A percentile compares a stretch with the other conserved stretches of the same genome.
phyloP scores from a whole-genome alignment of 75 land plant genomes.

The Sequoia sempervirens region DNA sequence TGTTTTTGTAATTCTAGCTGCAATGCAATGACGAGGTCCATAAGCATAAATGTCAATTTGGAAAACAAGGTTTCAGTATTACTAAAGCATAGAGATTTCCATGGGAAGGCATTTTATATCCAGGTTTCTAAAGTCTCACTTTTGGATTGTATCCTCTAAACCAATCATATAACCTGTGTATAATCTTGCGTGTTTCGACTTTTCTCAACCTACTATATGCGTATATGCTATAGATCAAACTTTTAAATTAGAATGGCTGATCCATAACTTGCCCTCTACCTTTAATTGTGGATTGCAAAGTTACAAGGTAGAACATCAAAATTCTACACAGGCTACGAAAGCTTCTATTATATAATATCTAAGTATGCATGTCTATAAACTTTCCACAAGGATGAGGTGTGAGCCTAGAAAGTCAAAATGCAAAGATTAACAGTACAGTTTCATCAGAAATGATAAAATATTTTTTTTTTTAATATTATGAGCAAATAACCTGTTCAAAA shows the following conservation, averaged over 20 bases:
- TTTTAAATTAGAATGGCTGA: not conserved
- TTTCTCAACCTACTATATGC: not conserved
- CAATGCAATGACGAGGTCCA: not conserved
- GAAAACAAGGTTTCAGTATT: not conserved
- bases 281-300: not conserved
- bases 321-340: not conserved
- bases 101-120: not conserved
- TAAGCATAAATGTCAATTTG: not conserved
- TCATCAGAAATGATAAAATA: not conserved
- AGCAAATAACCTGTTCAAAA: not conserved
- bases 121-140: not conserved
- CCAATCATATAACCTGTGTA: not conserved
- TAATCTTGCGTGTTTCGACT: not conserved
- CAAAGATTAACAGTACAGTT: not conserved
- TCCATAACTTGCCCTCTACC: not conserved
- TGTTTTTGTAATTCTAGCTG: constrained; percentile 19
- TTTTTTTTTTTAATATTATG: not conserved
- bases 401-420: not conserved
- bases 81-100: not conserved
- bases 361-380: not conserved
- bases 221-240: not conserved
- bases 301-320: not conserved
- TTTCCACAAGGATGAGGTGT: not conserved
- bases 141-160: not conserved
- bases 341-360: not conserved